These are phyloP conservation scores for Liquidambar formosana DNA, from an alignment of 164 flowering plant species.

Conservation along the genomic window DNA sequence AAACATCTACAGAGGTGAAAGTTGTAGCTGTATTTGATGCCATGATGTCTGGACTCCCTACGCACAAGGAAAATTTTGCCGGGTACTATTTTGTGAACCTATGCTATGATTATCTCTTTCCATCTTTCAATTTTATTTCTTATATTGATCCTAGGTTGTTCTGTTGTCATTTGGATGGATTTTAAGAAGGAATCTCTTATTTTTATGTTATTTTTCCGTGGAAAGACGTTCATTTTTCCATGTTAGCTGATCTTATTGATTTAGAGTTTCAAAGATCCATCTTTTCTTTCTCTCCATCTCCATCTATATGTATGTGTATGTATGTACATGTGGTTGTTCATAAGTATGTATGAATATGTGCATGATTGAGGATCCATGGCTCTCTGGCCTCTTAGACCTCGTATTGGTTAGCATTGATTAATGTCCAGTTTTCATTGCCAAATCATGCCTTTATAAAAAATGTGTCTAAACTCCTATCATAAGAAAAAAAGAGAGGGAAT, in stretches of 20 bases:
- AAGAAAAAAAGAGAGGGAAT: too few relatives aligned
- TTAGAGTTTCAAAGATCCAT: not conserved
- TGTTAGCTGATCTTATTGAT: not conserved
- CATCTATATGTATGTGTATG: too few relatives aligned
- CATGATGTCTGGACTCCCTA: conserved; percentile 82
- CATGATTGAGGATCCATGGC: not conserved
- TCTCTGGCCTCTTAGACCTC: too few relatives aligned
- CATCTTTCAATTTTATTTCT: not conserved
- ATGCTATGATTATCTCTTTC: not conserved
- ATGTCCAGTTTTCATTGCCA: too few relatives aligned
- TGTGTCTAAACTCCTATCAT: too few relatives aligned
- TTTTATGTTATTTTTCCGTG: not conserved
- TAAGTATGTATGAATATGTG: not conserved
- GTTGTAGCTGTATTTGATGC: conserved; percentile 98
- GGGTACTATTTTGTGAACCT: conserved; percentile 53
- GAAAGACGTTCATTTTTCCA: not conserved
- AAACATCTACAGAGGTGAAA: conserved; percentile 73
- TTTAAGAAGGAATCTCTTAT: not conserved
- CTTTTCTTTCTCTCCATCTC: not conserved
- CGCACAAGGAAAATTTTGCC: conserved; percentile 76
- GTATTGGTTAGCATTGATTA: too few relatives aligned
- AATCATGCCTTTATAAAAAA: too few relatives aligned
- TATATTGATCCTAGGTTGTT: not conserved
- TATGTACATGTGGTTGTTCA: not conserved
- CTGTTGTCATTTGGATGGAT: not conserved